Evolutionary conservation across 768 basidiomycete genomes (phyloP).

Genomic region (Tephrocybe sp.): DNA sequence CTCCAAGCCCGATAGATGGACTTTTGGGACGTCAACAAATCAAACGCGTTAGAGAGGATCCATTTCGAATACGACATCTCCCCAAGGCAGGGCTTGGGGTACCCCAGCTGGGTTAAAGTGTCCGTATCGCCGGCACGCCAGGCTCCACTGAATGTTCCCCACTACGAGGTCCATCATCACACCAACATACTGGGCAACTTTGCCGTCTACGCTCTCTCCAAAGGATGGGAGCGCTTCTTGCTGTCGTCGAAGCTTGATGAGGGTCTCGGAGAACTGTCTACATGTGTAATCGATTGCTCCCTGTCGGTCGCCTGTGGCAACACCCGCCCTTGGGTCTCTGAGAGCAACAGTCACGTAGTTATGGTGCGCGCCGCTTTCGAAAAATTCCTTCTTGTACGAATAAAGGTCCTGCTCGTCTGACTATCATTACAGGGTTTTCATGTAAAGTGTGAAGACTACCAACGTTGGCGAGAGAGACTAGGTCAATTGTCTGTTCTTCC

Average conservation of each 20-base stretch:
- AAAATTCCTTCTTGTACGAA: conserved; percentile 11
- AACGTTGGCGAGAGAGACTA: neutral
- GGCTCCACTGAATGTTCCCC: conserved; percentile 11
- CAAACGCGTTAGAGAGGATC: conserved; percentile 31
- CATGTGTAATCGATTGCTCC: conserved; percentile 7
- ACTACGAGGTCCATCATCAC: conserved; percentile 9
- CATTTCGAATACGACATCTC: conserved; percentile 9
- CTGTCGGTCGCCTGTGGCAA: conserved; percentile 1
- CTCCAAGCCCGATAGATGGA: conserved; percentile 13
- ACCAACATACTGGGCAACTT: neutral
- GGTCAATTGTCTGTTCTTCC: neutral
- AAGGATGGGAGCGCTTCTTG: conserved; percentile 3
- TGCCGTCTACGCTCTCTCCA: conserved; percentile 1
- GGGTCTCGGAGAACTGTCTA: neutral
- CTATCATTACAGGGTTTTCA: neutral
- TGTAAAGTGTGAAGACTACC: neutral
- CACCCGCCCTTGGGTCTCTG: neutral
- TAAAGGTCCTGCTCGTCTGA: conserved; percentile 7
- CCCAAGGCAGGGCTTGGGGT: neutral
- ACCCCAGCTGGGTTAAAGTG: neutral
- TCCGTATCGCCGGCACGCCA: conserved; percentile 3
- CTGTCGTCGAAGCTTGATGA: neutral
- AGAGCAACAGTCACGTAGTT: conserved; percentile 10
- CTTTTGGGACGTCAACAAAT: conserved; percentile 55
- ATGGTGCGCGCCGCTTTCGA: conserved; percentile 11